Evolutionary conservation across 2,329 filamentous ascomycete species (phyloP).

Genomic region (Graphiopsis chlorocephala): DNA sequence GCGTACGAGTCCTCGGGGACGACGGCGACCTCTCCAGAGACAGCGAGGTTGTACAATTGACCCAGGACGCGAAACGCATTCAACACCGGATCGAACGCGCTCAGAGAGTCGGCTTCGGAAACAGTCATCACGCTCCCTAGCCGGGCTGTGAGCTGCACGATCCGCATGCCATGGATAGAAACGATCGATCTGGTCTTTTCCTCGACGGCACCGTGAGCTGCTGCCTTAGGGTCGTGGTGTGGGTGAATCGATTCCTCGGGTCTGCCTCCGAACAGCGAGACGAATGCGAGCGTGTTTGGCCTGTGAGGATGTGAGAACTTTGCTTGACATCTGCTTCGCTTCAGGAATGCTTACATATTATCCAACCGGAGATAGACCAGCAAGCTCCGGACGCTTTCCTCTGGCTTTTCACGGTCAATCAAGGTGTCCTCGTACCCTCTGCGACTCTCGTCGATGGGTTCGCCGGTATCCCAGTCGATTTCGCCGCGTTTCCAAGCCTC

Average conservation of each 20-base stretch:
- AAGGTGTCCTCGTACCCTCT: no score
- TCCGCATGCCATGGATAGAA: conserved; percentile 71
- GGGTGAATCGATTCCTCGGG: conserved; percentile 43
- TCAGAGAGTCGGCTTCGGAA: conserved; percentile 71
- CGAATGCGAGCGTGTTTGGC: conserved; percentile 75
- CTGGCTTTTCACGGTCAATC: no score
- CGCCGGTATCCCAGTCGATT: conserved; percentile 79
- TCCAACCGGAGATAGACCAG: no score
- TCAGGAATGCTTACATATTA: conserved; percentile 40
- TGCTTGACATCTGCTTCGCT: conserved; percentile 50
- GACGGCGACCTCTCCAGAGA: conserved; percentile 77
- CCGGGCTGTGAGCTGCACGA: conserved; percentile 85
- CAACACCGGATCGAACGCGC: conserved; percentile 71
- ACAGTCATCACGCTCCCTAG: conserved; percentile 95
- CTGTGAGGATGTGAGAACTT: conserved; percentile 80
- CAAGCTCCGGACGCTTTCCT: no score
- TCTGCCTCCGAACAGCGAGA: conserved; percentile 67
- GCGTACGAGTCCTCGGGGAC: conserved; percentile 76
- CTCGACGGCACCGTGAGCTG: no score
- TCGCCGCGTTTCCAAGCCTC: conserved; percentile 76
- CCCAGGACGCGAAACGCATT: conserved; percentile 90
- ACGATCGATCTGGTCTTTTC: conserved; percentile 38
- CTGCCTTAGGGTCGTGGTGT: no score
- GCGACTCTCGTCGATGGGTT: conserved; percentile 38
- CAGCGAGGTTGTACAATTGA: conserved; percentile 76